A percentile compares a stretch with the other conserved stretches of the same genome.
Conservation (phyloP, 805 yeast genomes). For the Phaffomyces antillensis region DNA sequence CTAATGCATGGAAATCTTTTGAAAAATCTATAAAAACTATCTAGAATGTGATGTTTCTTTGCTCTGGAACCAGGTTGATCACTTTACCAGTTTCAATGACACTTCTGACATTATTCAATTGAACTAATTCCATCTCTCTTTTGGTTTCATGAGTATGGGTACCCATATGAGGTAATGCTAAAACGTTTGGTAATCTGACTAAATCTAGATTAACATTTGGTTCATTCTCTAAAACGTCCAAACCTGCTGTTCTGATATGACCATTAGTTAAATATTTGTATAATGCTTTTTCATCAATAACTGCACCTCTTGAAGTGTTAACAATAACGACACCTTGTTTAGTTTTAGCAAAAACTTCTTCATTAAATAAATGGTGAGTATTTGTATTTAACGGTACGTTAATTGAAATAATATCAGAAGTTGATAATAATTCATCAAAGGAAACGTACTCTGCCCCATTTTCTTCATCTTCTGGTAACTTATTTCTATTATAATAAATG, state of each 20-base stretch:
- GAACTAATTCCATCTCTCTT: conserved; percentile 72
- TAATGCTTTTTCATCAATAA: conserved; percentile 60
- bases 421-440: conserved; percentile 56
- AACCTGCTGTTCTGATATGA: conserved; percentile 58
- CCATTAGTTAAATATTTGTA: conserved; percentile 52
- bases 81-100: conserved; percentile 63
- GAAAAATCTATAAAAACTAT: no score
- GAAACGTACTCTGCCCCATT: conserved; percentile 63
- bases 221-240: conserved; percentile 73
- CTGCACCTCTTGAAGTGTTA: conserved; percentile 87
- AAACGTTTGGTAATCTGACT: conserved; percentile 55
- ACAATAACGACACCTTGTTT: conserved; percentile 70
- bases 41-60: conserved; percentile 19
- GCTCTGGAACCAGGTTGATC: conserved; percentile 75
- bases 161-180: conserved; percentile 85
- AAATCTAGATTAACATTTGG: conserved; percentile 65
- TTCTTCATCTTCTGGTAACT: conserved; percentile 54
- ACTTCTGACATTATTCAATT: conserved; percentile 58
- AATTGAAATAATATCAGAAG: conserved; percentile 65
- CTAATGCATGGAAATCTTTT: no score
- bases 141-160: conserved; percentile 73
- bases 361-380: conserved; percentile 65
- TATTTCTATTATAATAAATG: conserved; percentile 63
- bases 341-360: conserved; percentile 54
- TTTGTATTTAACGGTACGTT: conserved; percentile 69